Base-by-base conservation (phyloP, 2,329 filamentous ascomycete species). In the Chaetothyriales sp. region DNA sequence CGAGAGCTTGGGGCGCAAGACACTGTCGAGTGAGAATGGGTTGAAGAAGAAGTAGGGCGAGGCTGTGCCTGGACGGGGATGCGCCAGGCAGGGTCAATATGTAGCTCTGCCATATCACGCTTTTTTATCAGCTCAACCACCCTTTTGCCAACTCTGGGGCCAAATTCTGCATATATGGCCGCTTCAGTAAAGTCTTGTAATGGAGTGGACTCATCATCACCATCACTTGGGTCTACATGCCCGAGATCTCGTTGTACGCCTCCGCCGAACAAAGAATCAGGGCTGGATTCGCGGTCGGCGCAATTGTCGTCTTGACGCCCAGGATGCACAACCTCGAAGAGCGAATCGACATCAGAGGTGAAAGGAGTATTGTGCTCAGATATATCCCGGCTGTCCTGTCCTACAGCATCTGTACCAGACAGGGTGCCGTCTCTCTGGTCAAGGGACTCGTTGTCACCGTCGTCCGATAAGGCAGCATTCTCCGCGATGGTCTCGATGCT, bases 51-150 rank as follows among this genome's bases (percentile, higher is more conserved):
- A 10, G 8, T 32, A 9, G 9, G 28, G 28, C 28, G 28, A 10
- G 3, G 28, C 28, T 32, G 28, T 3, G 28, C 28, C 6, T 48
- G 50, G 22, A 50, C 46, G 22, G 59, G 59, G 26, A 60, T 53
- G 9, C 57, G 58, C 59, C 59, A 60, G 39, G 59, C 59, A 39
- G 57, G 54, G 47, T 60, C 59, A 39, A 60, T 56, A 44, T 58
- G 55, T 45, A 52, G 54, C 52, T 60, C 57, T 47, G 46, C 49
- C 20, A 42, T 52, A 25, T 52, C 53, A 36, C 51, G 48, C 50
- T 49, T 49, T 44, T 50, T 49, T 18, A 58, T 45, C 26, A 58
- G 50, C 15, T 47, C 47, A 26, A 60, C 39, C 9, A 59, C 54
- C 43, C 57, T 52, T 18, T 47, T 43, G 25, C 57, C 57, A 18